Conservation (phyloP, 495 filamentous ascomycete genomes). For the Penicillium flavigenum region DNA sequence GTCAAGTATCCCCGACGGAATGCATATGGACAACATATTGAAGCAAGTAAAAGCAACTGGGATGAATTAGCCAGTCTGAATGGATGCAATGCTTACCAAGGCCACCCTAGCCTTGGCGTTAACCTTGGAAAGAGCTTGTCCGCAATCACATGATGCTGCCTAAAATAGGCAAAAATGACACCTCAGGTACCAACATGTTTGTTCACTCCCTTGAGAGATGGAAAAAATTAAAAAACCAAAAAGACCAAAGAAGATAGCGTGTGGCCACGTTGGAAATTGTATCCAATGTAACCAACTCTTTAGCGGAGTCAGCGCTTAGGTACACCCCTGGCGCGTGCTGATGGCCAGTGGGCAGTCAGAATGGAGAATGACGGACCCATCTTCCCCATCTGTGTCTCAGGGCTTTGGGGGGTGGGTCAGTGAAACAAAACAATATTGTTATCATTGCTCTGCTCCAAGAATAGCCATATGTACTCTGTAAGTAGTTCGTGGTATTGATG, state of each 20-base stretch:
- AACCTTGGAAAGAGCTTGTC: neutral
- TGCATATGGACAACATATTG: neutral
- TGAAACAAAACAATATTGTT: neutral
- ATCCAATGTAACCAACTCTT: neutral
- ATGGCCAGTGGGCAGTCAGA: neutral
- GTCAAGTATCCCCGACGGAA: neutral
- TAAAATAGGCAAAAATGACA: neutral
- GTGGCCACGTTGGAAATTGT: neutral
- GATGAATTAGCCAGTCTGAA: neutral
- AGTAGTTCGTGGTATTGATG: neutral
- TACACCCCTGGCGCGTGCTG: constrained; percentile 8
- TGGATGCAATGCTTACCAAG: neutral
- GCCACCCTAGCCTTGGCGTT: neutral
- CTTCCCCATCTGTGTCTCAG: neutral
- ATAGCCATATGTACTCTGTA: neutral
- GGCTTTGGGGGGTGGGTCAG: neutral
- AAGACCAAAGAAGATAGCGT: neutral
- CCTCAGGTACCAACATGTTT: neutral
- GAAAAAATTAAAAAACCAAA: neutral
- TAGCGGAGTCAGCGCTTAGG: constrained; percentile 2
- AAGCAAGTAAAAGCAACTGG: neutral
- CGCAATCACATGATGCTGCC: neutral
- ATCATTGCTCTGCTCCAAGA: neutral
- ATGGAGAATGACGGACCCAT: neutral
- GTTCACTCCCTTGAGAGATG: neutral